A percentile compares a stretch with the other conserved stretches of the same genome.
phyloP scores from a whole-genome alignment of 2,329 filamentous ascomycete genomes.

The Hypoxylon sp. region DNA sequence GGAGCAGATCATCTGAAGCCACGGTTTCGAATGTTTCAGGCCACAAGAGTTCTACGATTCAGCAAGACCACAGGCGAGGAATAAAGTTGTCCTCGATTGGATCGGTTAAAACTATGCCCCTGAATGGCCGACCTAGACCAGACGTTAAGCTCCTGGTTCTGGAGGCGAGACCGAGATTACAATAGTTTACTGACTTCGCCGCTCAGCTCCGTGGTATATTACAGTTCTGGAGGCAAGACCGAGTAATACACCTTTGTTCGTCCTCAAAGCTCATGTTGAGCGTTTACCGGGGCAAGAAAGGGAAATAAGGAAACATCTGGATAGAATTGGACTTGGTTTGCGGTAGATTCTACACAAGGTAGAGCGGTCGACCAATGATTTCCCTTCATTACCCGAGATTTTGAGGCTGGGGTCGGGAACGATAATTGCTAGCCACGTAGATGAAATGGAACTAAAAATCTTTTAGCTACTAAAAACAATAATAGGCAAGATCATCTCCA shows the following conservation, averaged over 20 bases:
- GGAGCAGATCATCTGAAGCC: constrained; percentile 50
- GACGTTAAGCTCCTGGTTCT: constrained; percentile 5
- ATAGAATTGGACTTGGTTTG: constrained; percentile 31
- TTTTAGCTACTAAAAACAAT: constrained; percentile 28
- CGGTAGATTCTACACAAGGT: constrained; percentile 29
- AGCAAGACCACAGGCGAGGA: constrained; percentile 42
- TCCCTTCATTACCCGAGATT: constrained; percentile 48
- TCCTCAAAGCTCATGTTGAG: constrained; percentile 15
- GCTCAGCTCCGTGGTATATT: constrained; percentile 4
- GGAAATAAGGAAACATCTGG: constrained; percentile 14
- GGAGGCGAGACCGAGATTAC: constrained; percentile 15
- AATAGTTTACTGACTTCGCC: neutral
- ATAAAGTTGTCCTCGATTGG: constrained; percentile 42
- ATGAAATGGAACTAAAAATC: constrained; percentile 34
- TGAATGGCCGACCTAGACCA: constrained; percentile 8
- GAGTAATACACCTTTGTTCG: constrained; percentile 16
- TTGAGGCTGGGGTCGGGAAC: constrained; percentile 43
- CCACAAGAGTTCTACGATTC: constrained; percentile 16
- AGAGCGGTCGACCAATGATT: constrained; percentile 45
- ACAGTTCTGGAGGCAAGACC: constrained; percentile 7
- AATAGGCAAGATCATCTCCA: constrained; percentile 37
- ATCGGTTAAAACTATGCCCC: constrained; percentile 39
- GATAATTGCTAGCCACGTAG: constrained; percentile 32
- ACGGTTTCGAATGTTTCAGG: constrained; percentile 51
- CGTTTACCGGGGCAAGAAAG: constrained; percentile 12